Evolutionary conservation across 495 filamentous ascomycete species (phyloP).

Genomic region (Baudoinia panamericana): DNA sequence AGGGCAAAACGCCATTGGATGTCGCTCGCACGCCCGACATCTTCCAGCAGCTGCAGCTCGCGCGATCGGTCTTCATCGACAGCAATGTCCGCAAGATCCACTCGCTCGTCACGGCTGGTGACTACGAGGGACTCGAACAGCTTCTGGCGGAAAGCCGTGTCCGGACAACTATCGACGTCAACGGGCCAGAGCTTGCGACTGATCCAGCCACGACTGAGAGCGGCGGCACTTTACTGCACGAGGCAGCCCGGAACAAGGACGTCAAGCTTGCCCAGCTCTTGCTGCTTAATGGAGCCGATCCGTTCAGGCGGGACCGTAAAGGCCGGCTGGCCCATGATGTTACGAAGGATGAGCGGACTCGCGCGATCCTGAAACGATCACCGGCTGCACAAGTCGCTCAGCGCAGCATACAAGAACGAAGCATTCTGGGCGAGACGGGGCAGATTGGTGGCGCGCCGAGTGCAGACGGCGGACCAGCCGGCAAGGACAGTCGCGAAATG

Average conservation of each 20-base stretch:
- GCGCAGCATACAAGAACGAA: slow-evolving; percentile 90
- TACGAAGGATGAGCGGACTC: slow-evolving; percentile 85
- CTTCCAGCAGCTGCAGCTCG: slow-evolving; percentile 86
- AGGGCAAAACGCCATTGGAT: slow-evolving; percentile 76
- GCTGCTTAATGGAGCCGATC: slow-evolving; percentile 90
- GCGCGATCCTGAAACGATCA: slow-evolving; percentile 78
- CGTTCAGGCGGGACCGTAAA: slow-evolving; percentile 85
- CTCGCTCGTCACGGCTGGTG: slow-evolving; percentile 50
- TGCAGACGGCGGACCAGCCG: slow-evolving; percentile 37
- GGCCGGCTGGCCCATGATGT: slow-evolving; percentile 94
- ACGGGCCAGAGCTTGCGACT: slow-evolving; percentile 73
- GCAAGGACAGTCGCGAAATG: slow-evolving; percentile 86
- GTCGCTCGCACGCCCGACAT: slow-evolving; percentile 83
- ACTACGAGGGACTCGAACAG: slow-evolving; percentile 65
- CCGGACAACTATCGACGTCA: slow-evolving; percentile 75
- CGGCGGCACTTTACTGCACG: slow-evolving; percentile 83
- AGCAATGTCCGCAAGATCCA: slow-evolving; percentile 72
- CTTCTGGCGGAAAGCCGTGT: slow-evolving; percentile 73
- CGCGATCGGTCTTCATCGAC: slow-evolving; percentile 81
- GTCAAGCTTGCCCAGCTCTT: slow-evolving; percentile 74
- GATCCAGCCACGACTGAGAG: slow-evolving; percentile 60
- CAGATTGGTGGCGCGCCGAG: slow-evolving; percentile 42
- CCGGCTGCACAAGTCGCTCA: slow-evolving; percentile 91
- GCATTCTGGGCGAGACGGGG: slow-evolving; percentile 59
- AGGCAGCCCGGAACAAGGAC: slow-evolving; percentile 80